A percentile compares a stretch with the other conserved stretches of the same genome.
Evolutionary conservation across 176 grass and related monocot species (phyloP).

Genomic region (Saccharum spontaneum): DNA sequence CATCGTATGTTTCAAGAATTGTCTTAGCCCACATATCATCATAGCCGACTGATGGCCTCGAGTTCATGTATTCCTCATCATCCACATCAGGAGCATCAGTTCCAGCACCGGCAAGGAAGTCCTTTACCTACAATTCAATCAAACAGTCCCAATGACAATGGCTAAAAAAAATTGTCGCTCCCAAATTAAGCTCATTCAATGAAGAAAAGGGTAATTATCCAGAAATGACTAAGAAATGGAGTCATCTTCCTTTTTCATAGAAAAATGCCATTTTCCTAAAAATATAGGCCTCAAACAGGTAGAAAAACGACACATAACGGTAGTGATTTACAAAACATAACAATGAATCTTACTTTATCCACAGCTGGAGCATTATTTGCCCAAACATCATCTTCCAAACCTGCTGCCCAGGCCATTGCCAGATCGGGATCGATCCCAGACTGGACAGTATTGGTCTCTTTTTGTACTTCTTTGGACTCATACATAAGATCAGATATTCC

Average conservation of each 20-base stretch:
- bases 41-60: slow-evolving; percentile 89
- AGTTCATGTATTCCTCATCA: slow-evolving; percentile 93
- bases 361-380: slow-evolving; percentile 82
- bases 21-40: slow-evolving; percentile 99
- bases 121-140: slow-evolving; percentile 74
- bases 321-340: slow-evolving; percentile 9
- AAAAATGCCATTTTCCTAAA: background rate
- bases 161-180: slow-evolving; percentile 1
- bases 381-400: slow-evolving; percentile 91
- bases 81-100: slow-evolving; percentile 98
- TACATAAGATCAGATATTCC: slow-evolving; percentile 98
- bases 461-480: slow-evolving; percentile 71
- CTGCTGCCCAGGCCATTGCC: slow-evolving; percentile 99
- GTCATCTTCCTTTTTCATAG: background rate
- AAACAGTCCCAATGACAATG: slow-evolving; percentile 11
- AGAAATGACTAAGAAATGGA: slow-evolving; percentile 19
- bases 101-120: slow-evolving; percentile 99
- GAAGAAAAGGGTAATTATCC: slow-evolving; percentile 7
- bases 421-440: slow-evolving; percentile 87
- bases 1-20: slow-evolving; percentile 91
- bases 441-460: slow-evolving; percentile 59
- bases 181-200: slow-evolving; percentile 19
- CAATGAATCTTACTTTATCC: slow-evolving; percentile 71
- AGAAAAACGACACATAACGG: background rate
- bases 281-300: background rate